Base-by-base conservation (phyloP, 257 asterid genomes). In the Lantana camara region DNA sequence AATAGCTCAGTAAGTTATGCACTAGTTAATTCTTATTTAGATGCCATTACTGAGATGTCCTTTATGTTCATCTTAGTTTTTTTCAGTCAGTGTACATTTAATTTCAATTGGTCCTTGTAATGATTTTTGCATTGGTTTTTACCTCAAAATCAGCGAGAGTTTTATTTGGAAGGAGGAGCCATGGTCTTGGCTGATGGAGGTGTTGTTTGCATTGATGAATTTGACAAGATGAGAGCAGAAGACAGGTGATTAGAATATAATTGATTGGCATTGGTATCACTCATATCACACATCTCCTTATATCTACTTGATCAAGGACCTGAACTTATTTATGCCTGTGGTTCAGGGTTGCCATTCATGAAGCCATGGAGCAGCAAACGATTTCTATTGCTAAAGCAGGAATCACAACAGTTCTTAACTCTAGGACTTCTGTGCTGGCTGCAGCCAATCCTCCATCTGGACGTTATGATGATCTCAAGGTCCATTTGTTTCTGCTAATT, bases 311-410 rank as follows among this genome's bases (percentile, higher is more conserved):
- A 30, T 23, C 17, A 24, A 64, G 63, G 23, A 4, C 64, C 64
- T 83, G 46, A 59, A 57, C 57, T 19, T 46, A 27, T 56, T 71
- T 57, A 64, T 67, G 21, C 49, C 32, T 71, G 74, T 81, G 46
- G 38, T 61, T 15, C 66, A 90, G 99, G 83, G 97, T 94, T 79
- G 99, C 99, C 63, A 94, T 94, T 70, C 99, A 94, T 71, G 99
- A 94, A 86, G 99, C 99, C 20, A 94, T 94, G 99, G 99, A 94
- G 73, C 99, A 94, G 84, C 99, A 94, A 82, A 94, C 99, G n/a
- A 94, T 94, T 74, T 94, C 99, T 67, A 90, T 94, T 51, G 97
- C 99, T 20, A 94, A 94, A 85, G 99, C 99, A 48, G 99, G 99
- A 81, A 94, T 94, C 70, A 94, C 99, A 41, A 94, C 97, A 13